These are phyloP conservation scores for Ophiostoma sp. DNA, from an alignment of 2,329 filamentous ascomycete genomes.

Conservation along the genomic window DNA sequence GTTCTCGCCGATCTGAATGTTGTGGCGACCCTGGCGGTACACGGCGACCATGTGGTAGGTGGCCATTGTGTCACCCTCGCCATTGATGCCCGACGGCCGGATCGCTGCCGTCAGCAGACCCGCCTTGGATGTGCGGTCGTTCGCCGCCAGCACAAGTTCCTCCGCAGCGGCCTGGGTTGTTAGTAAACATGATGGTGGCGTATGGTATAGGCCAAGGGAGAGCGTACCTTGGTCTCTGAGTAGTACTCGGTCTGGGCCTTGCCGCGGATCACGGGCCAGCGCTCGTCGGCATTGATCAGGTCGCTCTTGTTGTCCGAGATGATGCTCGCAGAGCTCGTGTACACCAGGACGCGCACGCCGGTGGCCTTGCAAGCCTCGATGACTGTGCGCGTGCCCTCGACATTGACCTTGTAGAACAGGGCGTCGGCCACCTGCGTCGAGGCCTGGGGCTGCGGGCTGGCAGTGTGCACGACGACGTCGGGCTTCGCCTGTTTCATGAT, in stretches of 20 bases:
- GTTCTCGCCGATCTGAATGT: conserved; percentile 72
- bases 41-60: conserved; percentile 69
- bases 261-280: conserved; percentile 69
- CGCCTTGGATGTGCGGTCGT: conserved; percentile 40
- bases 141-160: conserved; percentile 69
- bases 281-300: conserved; percentile 78
- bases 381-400: conserved; percentile 75
- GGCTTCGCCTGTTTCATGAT: conserved; percentile 64
- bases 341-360: conserved; percentile 76
- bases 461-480: conserved; percentile 86
- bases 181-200: no score
- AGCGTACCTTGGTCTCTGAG: conserved; percentile 67
- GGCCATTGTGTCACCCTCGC: conserved; percentile 76
- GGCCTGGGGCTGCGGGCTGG: conserved; percentile 60
- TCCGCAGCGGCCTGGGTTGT: conserved; percentile 60
- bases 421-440: conserved; percentile 49
- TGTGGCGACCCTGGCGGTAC: conserved; percentile 61
- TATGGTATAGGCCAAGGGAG: no score
- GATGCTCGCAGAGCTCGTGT: conserved; percentile 84
- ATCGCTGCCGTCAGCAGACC: conserved; percentile 72
- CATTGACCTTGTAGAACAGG: conserved; percentile 75
- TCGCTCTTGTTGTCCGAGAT: conserved; percentile 75
- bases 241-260: conserved; percentile 73
- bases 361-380: conserved; percentile 65
- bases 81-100: conserved; percentile 84